These are phyloP conservation scores for Aspergillus brunneoviolaceus DNA, from an alignment of 2,329 filamentous ascomycete genomes.

Conservation along the genomic window DNA sequence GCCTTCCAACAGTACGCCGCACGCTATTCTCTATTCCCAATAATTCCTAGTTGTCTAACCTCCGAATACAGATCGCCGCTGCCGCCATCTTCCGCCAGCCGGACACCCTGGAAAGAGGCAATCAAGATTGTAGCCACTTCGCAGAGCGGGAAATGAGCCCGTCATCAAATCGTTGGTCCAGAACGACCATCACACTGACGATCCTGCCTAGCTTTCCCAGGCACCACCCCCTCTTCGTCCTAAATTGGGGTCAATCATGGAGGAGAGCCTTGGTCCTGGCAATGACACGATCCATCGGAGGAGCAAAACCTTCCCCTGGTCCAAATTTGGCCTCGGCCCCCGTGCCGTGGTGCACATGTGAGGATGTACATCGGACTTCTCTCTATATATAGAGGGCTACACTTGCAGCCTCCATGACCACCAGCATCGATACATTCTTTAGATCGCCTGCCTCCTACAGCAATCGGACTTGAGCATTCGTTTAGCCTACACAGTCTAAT, in stretches of 20 bases:
- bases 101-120: not conserved
- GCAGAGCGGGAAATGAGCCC: not conserved
- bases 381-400: conserved; percentile 16
- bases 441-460: conserved; percentile 13
- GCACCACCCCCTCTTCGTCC: conserved; percentile 7
- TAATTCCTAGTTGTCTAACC: not conserved
- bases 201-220: conserved; percentile 6
- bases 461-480: conserved; percentile 21
- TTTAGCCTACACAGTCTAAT: conserved; percentile 12
- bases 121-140: not conserved
- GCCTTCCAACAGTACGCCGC: too few species aligned
- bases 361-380: conserved; percentile 3
- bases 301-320: conserved; percentile 12
- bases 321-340: conserved; percentile 5
- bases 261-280: conserved; percentile 4
- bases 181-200: conserved; percentile 14
- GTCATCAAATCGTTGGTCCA: conserved; percentile 8
- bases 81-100: not conserved
- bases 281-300: conserved; percentile 8
- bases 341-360: conserved; percentile 11
- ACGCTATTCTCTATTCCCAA: not conserved
- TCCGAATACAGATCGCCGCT: not conserved
- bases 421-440: conserved; percentile 17
- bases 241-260: conserved; percentile 1
- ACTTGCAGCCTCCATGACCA: not conserved